Conservation (phyloP, 495 filamentous ascomycete species). For the Oidiodendron maius region DNA sequence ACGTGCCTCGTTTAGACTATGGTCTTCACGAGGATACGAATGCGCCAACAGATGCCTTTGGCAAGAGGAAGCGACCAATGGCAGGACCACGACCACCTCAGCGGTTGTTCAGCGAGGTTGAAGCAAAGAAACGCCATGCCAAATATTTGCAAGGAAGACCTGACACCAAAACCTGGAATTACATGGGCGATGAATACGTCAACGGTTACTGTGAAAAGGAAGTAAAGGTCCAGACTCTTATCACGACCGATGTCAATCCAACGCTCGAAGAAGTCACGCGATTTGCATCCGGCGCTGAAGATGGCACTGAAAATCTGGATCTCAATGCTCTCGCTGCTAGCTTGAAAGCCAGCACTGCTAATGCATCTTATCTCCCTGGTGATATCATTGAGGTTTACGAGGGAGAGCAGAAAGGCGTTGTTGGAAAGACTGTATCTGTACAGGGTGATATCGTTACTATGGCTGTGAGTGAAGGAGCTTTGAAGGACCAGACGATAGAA, state of each 20-base stretch:
- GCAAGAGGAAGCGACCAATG: conserved; percentile 71
- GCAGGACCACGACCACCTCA: conserved; percentile 71
- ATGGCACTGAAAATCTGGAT: conserved; percentile 91
- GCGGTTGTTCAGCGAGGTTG: conserved; percentile 86
- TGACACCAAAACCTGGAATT: conserved; percentile 69
- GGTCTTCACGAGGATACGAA: conserved; percentile 74
- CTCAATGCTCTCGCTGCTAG: conserved; percentile 82
- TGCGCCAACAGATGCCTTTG: conserved; percentile 41
- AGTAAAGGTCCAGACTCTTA: conserved; percentile 79
- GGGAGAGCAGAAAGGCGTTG: conserved; percentile 89
- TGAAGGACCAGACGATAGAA: conserved; percentile 80
- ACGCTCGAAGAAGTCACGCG: conserved; percentile 90
- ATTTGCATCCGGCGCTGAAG: conserved; percentile 82
- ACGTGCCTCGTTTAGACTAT: conserved; percentile 91
- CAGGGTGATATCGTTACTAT: conserved; percentile 88
- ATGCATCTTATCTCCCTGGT: conserved; percentile 79
- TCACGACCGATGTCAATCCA: conserved; percentile 84
- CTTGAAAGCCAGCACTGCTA: conserved; percentile 69
- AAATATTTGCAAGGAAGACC: conserved; percentile 61
- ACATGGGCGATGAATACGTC: conserved; percentile 79
- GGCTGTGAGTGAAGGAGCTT: conserved; percentile 74
- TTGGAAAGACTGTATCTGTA: conserved; percentile 81
- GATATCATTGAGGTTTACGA: conserved; percentile 94
- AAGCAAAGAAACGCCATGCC: conserved; percentile 82
- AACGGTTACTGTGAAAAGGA: conserved; percentile 94